These are phyloP conservation scores for Fusarium sp. DNA, from an alignment of 2,329 filamentous ascomycete genomes.

Conservation along the genomic window DNA sequence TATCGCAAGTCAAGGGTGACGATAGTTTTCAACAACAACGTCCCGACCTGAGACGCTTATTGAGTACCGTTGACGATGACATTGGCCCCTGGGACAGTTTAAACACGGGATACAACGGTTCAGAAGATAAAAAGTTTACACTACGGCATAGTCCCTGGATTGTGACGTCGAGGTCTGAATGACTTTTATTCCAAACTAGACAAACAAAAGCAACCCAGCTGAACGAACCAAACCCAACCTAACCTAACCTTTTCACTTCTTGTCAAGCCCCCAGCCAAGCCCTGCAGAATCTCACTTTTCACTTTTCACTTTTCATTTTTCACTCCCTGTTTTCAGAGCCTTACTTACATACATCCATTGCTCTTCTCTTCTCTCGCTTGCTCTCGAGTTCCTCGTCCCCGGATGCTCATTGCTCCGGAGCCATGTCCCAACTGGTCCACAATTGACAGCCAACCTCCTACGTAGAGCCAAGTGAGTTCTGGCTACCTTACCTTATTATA, in stretches of 20 bases:
- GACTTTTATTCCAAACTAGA: neutral
- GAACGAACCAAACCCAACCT: neutral
- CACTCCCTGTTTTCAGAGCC: slow-evolving; percentile 32
- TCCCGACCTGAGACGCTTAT: slow-evolving; percentile 3
- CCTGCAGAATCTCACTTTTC: slow-evolving; percentile 37
- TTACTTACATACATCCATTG: neutral
- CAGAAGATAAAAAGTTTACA: neutral
- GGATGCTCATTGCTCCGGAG: slow-evolving; percentile 35
- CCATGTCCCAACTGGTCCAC: slow-evolving; percentile 21
- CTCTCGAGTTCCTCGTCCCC: slow-evolving; percentile 14
- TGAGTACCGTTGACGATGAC: slow-evolving; percentile 22
- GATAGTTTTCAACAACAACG: slow-evolving; percentile 21
- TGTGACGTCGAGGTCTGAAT: slow-evolving; percentile 19
- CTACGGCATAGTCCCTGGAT: neutral
- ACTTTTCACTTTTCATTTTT: slow-evolving; percentile 21
- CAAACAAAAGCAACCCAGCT: no score
- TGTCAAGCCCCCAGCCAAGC: slow-evolving; percentile 21
- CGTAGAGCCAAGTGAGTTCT: neutral
- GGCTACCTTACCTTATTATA: slow-evolving; percentile 5
- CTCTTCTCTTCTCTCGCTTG: slow-evolving; percentile 16
- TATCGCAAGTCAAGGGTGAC: slow-evolving; percentile 5
- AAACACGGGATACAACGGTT: neutral
- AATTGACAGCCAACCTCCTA: neutral
- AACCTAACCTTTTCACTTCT: slow-evolving; percentile 26
- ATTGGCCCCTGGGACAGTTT: slow-evolving; percentile 1